Evolutionary conservation across 2,329 filamentous ascomycete species (phyloP).

Genomic region (Aurifilum marmelostoma): DNA sequence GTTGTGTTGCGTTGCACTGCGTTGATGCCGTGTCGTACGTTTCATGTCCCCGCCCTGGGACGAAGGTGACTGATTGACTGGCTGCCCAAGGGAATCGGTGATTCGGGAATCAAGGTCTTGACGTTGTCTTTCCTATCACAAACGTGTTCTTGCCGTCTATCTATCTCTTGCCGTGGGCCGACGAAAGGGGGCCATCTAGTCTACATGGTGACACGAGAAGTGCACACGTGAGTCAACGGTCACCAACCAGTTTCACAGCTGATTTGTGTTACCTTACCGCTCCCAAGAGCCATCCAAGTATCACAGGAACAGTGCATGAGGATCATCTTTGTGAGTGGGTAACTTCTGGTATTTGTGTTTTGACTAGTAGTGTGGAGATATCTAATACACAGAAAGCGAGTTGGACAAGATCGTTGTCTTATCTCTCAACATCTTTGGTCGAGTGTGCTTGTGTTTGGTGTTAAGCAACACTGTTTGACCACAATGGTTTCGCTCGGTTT

Average conservation of each 20-base stretch:
- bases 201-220: background rate
- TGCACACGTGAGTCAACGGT: background rate
- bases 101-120: background rate
- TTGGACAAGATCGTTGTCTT: constrained; percentile 44
- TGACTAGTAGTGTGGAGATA: constrained; percentile 48
- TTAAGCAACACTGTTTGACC: constrained; percentile 33
- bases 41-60: background rate
- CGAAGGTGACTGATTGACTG: background rate
- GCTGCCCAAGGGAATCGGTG: background rate
- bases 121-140: background rate
- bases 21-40: background rate
- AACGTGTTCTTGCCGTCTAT: background rate
- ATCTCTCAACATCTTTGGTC: constrained; percentile 19
- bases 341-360: constrained; percentile 66
- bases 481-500: constrained; percentile 26
- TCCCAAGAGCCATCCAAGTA: background rate
- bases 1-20: background rate
- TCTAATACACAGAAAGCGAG: constrained; percentile 69
- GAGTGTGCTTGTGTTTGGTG: constrained; percentile 29
- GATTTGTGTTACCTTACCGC: background rate
- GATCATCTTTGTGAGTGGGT: constrained; percentile 55
- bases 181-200: background rate
- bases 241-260: background rate
- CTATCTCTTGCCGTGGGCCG: background rate
- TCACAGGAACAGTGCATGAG: background rate